These are phyloP conservation scores for Madurella mycetomatis DNA, from an alignment of 2,329 filamentous ascomycete genomes.

Conservation along the genomic window DNA sequence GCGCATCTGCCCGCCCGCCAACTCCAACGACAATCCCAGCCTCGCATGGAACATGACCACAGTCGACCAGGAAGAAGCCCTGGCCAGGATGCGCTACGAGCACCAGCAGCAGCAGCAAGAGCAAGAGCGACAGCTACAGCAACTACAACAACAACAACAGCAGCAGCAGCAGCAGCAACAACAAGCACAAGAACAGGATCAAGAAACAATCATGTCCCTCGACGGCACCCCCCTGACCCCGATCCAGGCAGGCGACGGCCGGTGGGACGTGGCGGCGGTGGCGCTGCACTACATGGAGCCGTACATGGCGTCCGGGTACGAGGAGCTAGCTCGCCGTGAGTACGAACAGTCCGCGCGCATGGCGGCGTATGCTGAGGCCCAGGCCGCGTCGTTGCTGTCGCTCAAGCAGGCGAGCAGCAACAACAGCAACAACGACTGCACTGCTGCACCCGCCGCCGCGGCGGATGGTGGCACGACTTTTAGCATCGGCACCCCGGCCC, in stretches of 20 bases:
- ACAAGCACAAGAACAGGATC: constrained; percentile 4
- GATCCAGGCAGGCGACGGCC: constrained; percentile 49
- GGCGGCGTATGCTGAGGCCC: constrained; percentile 28
- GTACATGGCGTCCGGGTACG: constrained; percentile 81
- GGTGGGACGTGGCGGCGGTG: constrained; percentile 39
- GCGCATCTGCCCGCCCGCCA: constrained; percentile 71
- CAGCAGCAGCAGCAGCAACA: constrained; percentile 23
- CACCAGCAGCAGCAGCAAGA: constrained; percentile 42
- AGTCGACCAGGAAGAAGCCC: constrained; percentile 53
- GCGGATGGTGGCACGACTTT: constrained; percentile 18
- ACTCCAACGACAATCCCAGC: constrained; percentile 48
- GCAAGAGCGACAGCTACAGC: too few relatives aligned
- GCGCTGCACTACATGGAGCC: constrained; percentile 58
- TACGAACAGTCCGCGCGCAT: constrained; percentile 49
- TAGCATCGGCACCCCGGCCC: constrained; percentile 15
- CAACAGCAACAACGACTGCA: constrained; percentile 39
- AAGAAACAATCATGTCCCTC: constrained; percentile 43
- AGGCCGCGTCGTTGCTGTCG: not conserved
- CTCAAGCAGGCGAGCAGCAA: constrained; percentile 31
- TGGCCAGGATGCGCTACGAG: constrained; percentile 60
- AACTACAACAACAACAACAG: not conserved
- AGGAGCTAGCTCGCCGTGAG: constrained; percentile 61
- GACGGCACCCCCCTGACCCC: constrained; percentile 49
- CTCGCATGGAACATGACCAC: constrained; percentile 51
- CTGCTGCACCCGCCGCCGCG: constrained; percentile 20